phyloP scores from a whole-genome alignment of 768 basidiomycete genomes.

The Crassisporium funariophilum region DNA sequence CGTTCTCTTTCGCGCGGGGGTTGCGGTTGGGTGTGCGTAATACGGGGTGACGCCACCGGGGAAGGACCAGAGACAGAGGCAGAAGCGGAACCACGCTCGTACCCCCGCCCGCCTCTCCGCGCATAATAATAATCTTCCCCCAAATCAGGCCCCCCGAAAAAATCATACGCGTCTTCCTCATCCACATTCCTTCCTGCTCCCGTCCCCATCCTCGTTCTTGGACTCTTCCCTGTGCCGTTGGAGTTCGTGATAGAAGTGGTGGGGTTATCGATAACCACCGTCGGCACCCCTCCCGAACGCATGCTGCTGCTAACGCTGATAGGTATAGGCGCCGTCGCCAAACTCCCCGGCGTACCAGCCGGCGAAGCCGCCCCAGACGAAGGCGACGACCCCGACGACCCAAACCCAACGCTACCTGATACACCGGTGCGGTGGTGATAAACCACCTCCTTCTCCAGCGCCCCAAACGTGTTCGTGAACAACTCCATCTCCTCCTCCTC shows the following conservation, averaged over 20 bases:
- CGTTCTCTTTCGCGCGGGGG: conserved; percentile 9
- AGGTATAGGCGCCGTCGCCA: not conserved
- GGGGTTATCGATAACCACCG: conserved; percentile 10
- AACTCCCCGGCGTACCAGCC: not conserved
- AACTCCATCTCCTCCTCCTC: conserved; percentile 10
- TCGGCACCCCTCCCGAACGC: conserved; percentile 3
- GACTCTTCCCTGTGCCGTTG: conserved; percentile 11
- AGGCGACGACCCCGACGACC: conserved; percentile 3
- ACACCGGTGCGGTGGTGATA: conserved; percentile 11
- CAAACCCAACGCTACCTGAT: conserved; percentile 7
- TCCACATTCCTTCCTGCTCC: conserved; percentile 8
- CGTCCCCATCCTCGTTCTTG: conserved; percentile 22
- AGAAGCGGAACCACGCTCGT: conserved; percentile 12
- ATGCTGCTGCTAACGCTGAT: not conserved
- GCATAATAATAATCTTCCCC: conserved; percentile 48
- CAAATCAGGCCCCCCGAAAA: conserved; percentile 60
- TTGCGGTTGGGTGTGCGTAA: too few species aligned
- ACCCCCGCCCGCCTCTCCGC: conserved; percentile 24
- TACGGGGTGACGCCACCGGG: not conserved
- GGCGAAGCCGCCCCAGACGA: conserved; percentile 1
- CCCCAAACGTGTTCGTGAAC: too few species aligned
- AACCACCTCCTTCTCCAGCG: conserved; percentile 19
- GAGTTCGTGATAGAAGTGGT: conserved; percentile 3
- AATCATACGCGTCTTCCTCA: conserved; percentile 52
- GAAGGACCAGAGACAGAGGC: not conserved